These are phyloP conservation scores for Pichia sp. DNA, from an alignment of 1,139 yeast species.

Conservation along the genomic window DNA sequence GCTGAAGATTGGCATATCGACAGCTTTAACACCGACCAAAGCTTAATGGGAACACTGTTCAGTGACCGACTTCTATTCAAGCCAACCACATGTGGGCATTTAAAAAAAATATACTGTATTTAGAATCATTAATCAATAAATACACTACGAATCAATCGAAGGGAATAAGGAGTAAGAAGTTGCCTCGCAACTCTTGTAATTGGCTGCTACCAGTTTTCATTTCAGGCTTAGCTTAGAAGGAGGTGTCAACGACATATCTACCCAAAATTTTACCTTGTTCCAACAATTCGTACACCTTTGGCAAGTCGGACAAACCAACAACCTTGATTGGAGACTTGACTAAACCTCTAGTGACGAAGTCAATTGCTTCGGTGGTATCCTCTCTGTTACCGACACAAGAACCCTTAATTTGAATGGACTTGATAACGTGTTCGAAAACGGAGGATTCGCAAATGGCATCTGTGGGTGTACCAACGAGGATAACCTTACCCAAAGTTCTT, in stretches of 20 bases:
- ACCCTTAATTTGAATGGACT: constrained; percentile 57
- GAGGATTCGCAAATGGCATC: constrained; percentile 58
- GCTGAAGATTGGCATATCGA: too few species aligned
- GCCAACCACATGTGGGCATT: too few species aligned
- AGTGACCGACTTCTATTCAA: too few species aligned
- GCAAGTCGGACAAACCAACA: constrained; percentile 60
- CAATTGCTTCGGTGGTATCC: constrained; percentile 69
- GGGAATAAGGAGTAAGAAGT: too few species aligned
- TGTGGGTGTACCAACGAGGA: constrained; percentile 70
- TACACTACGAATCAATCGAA: too few species aligned
- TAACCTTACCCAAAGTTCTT: constrained; percentile 64
- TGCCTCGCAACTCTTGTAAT: too few species aligned
- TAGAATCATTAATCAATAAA: too few species aligned
- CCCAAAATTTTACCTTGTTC: constrained; percentile 66
- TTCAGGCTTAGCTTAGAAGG: constrained; percentile 20
- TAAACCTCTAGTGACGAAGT: constrained; percentile 63
- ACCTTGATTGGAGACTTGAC: constrained; percentile 64
- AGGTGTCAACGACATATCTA: constrained; percentile 70
- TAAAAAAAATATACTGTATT: too few species aligned
- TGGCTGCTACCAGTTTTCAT: too few species aligned
- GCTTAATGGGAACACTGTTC: too few species aligned
- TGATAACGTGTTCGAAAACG: constrained; percentile 60
- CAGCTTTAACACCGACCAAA: too few species aligned
- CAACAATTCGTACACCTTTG: constrained; percentile 58
- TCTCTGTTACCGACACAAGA: constrained; percentile 80